Conservation (phyloP, 345 rosid species). For the Melaleuca quinquenervia region DNA sequence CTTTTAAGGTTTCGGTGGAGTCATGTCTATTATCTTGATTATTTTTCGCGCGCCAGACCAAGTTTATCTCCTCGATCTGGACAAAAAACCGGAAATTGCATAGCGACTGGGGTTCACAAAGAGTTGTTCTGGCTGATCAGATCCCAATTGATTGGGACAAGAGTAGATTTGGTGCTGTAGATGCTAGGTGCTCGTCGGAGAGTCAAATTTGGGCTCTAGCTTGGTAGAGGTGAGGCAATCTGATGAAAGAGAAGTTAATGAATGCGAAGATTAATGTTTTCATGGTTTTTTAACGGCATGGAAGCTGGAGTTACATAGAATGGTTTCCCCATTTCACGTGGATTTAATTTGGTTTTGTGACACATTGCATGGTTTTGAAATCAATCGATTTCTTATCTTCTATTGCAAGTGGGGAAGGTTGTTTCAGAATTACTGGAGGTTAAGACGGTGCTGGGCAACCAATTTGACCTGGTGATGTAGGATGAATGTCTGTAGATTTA, state of each 20-base stretch:
- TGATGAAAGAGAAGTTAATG: neutral
- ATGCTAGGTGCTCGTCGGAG: neutral
- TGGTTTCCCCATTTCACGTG: neutral
- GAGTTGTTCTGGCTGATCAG: neutral
- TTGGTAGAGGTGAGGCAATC: neutral
- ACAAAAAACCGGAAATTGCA: neutral
- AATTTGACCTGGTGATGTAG: neutral
- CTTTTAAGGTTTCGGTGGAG: neutral
- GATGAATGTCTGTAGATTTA: neutral
- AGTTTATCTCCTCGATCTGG: neutral
- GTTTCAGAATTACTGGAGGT: neutral
- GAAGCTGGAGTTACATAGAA: neutral
- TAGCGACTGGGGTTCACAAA: neutral
- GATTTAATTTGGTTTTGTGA: neutral
- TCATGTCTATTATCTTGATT: neutral
- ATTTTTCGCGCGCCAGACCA: neutral
- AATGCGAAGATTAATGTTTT: neutral
- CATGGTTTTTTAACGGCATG: neutral
- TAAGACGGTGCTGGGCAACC: neutral
- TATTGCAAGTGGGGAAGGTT: neutral
- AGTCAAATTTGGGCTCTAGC: neutral
- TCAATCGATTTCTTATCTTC: neutral
- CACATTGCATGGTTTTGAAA: neutral
- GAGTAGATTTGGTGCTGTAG: neutral
- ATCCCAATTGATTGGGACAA: neutral